Evolutionary conservation across 192 early-diverging fungal genomes (phyloP).

Genomic region (Coemansia sp.): DNA sequence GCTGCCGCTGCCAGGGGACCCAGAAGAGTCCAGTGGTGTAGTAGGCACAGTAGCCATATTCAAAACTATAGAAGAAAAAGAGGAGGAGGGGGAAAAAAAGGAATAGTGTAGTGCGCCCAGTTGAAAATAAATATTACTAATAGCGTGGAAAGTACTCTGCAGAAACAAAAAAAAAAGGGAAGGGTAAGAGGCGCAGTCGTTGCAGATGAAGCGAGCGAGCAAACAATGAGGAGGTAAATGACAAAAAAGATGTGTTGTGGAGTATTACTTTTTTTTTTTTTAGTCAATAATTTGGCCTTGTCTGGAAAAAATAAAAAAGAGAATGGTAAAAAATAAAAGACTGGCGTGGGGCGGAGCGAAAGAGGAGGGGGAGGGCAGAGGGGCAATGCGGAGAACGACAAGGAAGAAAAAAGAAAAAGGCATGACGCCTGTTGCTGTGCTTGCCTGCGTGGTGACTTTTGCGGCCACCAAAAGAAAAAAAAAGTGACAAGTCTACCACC

Average conservation of each 20-base stretch:
- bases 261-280: neutral
- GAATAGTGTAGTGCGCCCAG: neutral
- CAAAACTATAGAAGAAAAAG: neutral
- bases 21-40: neutral
- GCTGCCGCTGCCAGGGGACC: neutral
- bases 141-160: neutral
- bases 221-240: conserved; percentile 8
- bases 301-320: neutral
- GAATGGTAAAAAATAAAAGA: no score
- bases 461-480: neutral
- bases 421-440: neutral
- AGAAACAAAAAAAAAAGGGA: neutral
- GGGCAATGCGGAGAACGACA: neutral
- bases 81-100: neutral
- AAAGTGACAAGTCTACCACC: neutral
- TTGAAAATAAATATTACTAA: neutral
- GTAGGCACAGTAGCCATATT: conserved; percentile 14
- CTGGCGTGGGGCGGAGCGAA: no score
- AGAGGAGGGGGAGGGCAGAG: neutral
- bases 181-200: neutral
- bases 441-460: neutral
- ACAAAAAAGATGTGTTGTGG: conserved; percentile 10
- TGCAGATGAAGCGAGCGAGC: neutral
- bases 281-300: neutral
- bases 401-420: neutral